phyloP scores from a whole-genome alignment of 441 rosid genomes.

The California macrophylla region DNA sequence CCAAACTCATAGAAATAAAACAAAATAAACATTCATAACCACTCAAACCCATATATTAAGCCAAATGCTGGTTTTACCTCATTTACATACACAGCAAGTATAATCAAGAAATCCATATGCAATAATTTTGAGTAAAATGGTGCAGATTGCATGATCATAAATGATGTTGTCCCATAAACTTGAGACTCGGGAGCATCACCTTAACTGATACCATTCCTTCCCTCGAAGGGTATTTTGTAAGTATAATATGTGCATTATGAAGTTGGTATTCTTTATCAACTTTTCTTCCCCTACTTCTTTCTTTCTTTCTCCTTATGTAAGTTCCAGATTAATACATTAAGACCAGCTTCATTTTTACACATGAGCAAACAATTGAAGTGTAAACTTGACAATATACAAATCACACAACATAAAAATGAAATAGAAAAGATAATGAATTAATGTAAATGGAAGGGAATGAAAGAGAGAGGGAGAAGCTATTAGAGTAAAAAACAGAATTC shows the following conservation, averaged over 20 bases:
- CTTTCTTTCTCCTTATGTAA: not conserved
- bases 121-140: not conserved
- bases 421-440: not conserved
- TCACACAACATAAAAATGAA: not conserved
- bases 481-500: slow-evolving; percentile 29
- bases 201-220: not conserved
- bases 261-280: not conserved
- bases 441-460: not conserved
- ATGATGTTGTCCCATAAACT: not conserved
- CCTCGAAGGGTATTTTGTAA: not conserved
- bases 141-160: not conserved
- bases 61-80: not conserved
- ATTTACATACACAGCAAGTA: not conserved
- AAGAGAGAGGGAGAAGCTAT: slow-evolving; percentile 3
- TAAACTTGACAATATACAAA: not conserved
- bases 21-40: not conserved
- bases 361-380: not conserved
- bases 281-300: not conserved
- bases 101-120: not conserved
- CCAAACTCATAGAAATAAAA: not conserved
- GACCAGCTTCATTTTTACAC: not conserved
- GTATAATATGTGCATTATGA: not conserved
- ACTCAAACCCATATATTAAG: not conserved
- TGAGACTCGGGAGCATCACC: not conserved
- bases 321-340: not conserved